Evolutionary conservation across 1,284 basidiomycete genomes (phyloP), one percentile per base, ranked within the genome.

Genomic region (Trametes sp.): DNA sequence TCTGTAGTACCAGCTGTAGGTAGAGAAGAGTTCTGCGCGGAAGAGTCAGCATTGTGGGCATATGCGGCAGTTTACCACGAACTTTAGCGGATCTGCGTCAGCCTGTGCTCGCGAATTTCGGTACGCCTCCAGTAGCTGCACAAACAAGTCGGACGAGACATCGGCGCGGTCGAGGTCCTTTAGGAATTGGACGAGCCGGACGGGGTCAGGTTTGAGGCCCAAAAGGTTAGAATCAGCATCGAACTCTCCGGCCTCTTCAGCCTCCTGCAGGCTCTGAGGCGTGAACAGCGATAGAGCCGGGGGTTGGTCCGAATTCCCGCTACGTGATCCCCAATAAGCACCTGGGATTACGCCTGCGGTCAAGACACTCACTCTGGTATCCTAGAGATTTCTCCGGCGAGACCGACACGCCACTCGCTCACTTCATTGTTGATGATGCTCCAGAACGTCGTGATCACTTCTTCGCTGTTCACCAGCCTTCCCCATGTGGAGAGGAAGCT

Each of bases 1-100:
- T 90, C 69, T 90, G 86, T 65, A 94, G 80, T 26, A 93, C 86
- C 35, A 96, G 78, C 70, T 94, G 92, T 23, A 96, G 81, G 68
- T 88, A 87, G 3, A 92, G 79, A 28, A 96, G 72, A 0, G 81
- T 78, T 59, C 84, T 82, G 23, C 6, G 36, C 7, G 33, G 8
- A 31, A 46, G 23, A 36, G 35, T 54, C 4, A 55, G 50, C 75
- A 57, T 78, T 81, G 44, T 41, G 4, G 16, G 31, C 11, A 9
- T 57, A n/a, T 52, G 56, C 35, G 42, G 49, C 49, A 51, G 19
- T 49, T 19, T 24, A 38, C 29, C 31, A 69, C 77, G 65, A 53
- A 90, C 89, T 80, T 80, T 48, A 85, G 76, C 2, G 89, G 85
- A 71, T 89, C 82, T 16, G 76, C 73, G 19, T 81, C 81, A n/a